phyloP scores from a whole-genome alignment of 1,139 yeast genomes.

The Pichia sp. region DNA sequence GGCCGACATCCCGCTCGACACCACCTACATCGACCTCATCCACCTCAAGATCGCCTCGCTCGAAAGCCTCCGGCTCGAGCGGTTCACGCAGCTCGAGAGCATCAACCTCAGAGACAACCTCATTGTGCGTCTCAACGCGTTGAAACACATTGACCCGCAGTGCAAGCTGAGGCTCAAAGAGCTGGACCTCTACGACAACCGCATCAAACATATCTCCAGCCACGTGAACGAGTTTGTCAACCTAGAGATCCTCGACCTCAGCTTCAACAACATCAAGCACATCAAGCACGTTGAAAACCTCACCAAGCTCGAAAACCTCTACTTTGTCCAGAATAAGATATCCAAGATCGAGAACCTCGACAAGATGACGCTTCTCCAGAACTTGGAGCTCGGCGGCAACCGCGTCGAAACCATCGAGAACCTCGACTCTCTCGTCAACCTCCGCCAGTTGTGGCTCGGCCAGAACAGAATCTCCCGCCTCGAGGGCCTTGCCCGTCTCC shows the following conservation, averaged over 20 bases:
- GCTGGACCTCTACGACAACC: slow-evolving; percentile 86
- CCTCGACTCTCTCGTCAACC: slow-evolving; percentile 46
- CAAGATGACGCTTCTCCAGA: slow-evolving; percentile 53
- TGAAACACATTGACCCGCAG: slow-evolving; percentile 49
- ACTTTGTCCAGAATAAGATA: slow-evolving; percentile 86
- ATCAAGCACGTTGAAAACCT: slow-evolving; percentile 74
- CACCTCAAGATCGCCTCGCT: slow-evolving; percentile 73
- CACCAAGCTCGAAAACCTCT: slow-evolving; percentile 60
- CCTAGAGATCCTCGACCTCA: slow-evolving; percentile 66
- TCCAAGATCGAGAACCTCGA: slow-evolving; percentile 65
- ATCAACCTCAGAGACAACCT: slow-evolving; percentile 83
- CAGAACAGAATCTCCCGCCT: slow-evolving; percentile 71
- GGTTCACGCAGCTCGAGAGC: slow-evolving; percentile 55
- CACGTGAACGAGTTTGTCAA: slow-evolving; percentile 57
- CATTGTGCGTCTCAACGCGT: slow-evolving; percentile 65
- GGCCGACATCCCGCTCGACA: slow-evolving; percentile 54
- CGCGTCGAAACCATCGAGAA: slow-evolving; percentile 62
- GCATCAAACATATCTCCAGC: slow-evolving; percentile 79
- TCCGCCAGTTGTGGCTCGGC: slow-evolving; percentile 89
- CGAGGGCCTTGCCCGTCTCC: slow-evolving; percentile 58
- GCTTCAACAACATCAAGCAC: slow-evolving; percentile 86
- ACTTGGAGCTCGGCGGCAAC: slow-evolving; percentile 91
- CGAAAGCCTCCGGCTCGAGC: slow-evolving; percentile 56
- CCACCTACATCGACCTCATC: slow-evolving; percentile 66
- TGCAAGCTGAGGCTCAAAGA: slow-evolving; percentile 57